A percentile compares a stretch with the other conserved stretches of the same genome.
These are phyloP conservation scores for Hypoxylon sp. DNA, from an alignment of 2,329 filamentous ascomycete genomes.

Conservation along the genomic window DNA sequence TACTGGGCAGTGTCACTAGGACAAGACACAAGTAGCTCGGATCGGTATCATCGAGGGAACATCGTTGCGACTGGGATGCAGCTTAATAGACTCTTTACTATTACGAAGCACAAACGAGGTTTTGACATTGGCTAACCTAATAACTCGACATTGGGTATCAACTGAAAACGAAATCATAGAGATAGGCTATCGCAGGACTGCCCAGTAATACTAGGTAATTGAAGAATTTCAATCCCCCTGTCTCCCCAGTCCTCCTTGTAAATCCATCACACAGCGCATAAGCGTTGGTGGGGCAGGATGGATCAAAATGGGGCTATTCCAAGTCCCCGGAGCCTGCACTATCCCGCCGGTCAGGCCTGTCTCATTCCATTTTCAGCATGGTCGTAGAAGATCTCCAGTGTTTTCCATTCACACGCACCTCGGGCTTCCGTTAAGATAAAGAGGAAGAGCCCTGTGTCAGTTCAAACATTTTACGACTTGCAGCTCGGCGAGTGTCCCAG, in stretches of 20 bases:
- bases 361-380: constrained; percentile 24
- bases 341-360: constrained; percentile 9
- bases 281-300: constrained; percentile 23
- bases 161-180: not conserved
- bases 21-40: constrained; percentile 1
- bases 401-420: constrained; percentile 25
- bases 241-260: not conserved
- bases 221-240: constrained; percentile 11
- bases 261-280: constrained; percentile 10
- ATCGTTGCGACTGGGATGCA: not conserved
- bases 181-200: not conserved
- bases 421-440: constrained; percentile 40
- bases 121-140: not conserved
- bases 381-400: constrained; percentile 8
- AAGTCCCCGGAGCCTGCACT: constrained; percentile 30
- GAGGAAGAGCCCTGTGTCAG: constrained; percentile 10
- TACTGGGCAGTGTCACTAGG: constrained; percentile 11
- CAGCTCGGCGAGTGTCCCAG: constrained; percentile 14
- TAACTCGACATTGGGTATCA: not conserved
- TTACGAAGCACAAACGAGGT: not conserved
- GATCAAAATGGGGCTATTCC: constrained; percentile 30
- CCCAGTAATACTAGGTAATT: constrained; percentile 10
- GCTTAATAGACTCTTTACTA: not conserved
- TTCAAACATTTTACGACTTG: constrained; percentile 4
- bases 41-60: constrained; percentile 13